Base-by-base conservation (phyloP, 805 yeast genomes). In the Ogataea glucozyma region DNA sequence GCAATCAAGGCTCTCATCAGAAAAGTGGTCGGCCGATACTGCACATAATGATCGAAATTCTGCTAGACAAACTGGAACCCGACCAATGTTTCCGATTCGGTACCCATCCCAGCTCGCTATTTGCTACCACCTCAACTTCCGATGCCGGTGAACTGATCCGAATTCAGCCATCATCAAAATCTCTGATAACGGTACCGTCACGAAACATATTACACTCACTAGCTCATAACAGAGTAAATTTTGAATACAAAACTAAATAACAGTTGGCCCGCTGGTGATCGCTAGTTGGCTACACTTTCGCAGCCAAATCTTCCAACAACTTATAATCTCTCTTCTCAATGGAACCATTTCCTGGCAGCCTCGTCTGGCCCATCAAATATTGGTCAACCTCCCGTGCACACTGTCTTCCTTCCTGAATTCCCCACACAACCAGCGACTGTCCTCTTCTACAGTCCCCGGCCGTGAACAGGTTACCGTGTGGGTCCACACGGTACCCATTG, bases 381-480 rank as follows among this genome's bases (percentile, higher is more conserved):
- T 72, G 65, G 62, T 91, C 99, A 50, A 91, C 95, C 56, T 88
- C 89, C 54, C 96, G 78, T 26, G 99, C 99, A 79, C 97, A 89
- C 69, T 91, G 97, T 73, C 98, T 83, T 54, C 99, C 99, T 71
- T 91, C 99, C 71, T 93, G 98, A 56, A 91, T 91, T 71, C 98
- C 99, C 98, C 98, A 93, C 43, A 91, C 99, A 65, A 91, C 91
- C 66, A 91, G 78, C 2, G 97, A 88, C 73, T 91, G 99, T 21
- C 99, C 99, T 71, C 98, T 83, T 75, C 99, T 85, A 72, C 98
- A 93, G 68, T 91, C 99, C 70, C 99, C 99, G 38, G 98, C 97
- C 37, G 97, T 88, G 61, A 90, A 91, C 47, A 89, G 60, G 56
- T 88, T 89, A 46, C 75, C 85, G 31, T 67, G 73, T 10, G 70